Conservation (phyloP, 441 rosid genomes). For the Daphne laureola region DNA sequence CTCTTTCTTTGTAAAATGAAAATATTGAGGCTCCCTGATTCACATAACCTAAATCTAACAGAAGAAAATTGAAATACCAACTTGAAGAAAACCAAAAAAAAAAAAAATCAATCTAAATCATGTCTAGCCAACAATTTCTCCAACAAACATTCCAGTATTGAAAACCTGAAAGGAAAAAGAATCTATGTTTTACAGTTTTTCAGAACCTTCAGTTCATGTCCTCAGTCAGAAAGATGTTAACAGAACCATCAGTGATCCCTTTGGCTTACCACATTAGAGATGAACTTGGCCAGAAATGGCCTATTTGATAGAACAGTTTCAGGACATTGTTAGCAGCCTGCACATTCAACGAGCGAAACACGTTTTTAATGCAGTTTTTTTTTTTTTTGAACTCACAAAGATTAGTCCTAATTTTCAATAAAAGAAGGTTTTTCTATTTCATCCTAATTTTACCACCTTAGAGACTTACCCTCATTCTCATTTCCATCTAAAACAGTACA, state of each 20-base stretch:
- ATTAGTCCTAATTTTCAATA: too few relatives aligned
- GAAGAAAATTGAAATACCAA: too few relatives aligned
- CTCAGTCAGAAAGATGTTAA: conserved; percentile 11
- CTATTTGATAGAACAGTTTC: conserved; percentile 4
- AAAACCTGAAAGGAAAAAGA: conserved; percentile 13
- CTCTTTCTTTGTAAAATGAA: too few relatives aligned
- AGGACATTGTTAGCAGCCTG: conserved; percentile 21
- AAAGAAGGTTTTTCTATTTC: too few relatives aligned
- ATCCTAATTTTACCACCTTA: too few relatives aligned
- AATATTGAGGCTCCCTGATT: too few relatives aligned
- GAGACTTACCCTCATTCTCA: too few relatives aligned
- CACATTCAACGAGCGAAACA: not conserved
- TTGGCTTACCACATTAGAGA: conserved; percentile 14
- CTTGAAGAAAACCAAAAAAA: not conserved
- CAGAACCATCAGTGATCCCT: conserved; percentile 17
- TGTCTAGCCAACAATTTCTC: not conserved
- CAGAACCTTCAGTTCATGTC: conserved; percentile 14
- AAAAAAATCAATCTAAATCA: conserved; percentile 2
- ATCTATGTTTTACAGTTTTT: conserved; percentile 8
- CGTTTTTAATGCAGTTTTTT: too few relatives aligned
- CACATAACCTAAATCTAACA: too few relatives aligned
- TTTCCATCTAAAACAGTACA: too few relatives aligned
- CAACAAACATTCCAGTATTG: conserved; percentile 7
- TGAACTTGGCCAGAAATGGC: conserved; percentile 1
- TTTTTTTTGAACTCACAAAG: too few relatives aligned